Conservation (phyloP, 352 stramenopile species). For the Aphanomyces invadans region DNA sequence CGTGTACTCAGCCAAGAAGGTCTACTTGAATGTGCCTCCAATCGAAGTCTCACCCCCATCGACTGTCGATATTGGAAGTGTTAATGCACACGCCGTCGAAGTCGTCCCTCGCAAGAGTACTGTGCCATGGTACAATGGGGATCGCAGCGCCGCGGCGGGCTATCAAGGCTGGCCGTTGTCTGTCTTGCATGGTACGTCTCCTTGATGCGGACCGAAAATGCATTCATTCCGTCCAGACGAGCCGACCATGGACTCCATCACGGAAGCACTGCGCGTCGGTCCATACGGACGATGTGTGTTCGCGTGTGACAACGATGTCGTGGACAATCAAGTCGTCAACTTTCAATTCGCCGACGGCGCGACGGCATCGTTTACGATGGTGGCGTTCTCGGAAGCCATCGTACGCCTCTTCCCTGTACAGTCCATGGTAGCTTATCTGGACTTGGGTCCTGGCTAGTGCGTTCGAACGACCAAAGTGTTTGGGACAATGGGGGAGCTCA, state of each 20-base stretch:
- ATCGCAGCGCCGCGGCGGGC: neutral
- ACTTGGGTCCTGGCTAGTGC: slow-evolving; percentile 12
- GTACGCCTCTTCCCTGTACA: neutral
- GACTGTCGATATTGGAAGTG: neutral
- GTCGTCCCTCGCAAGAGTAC: neutral
- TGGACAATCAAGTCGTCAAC: slow-evolving; percentile 28
- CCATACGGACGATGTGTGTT: slow-evolving; percentile 28
- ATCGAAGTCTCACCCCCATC: neutral
- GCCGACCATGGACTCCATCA: slow-evolving; percentile 17
- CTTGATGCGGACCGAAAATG: too few relatives aligned
- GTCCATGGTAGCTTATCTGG: neutral
- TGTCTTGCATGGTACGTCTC: slow-evolving; percentile 15
- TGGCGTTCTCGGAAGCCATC: slow-evolving; percentile 24
- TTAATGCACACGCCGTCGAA: neutral
- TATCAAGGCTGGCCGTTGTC: slow-evolving; percentile 22
- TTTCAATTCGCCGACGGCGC: slow-evolving; percentile 27
- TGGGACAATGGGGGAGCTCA: slow-evolving; percentile 26
- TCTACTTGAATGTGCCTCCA: slow-evolving; percentile 24
- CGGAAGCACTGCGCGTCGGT: slow-evolving; percentile 23
- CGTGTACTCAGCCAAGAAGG: slow-evolving; percentile 25
- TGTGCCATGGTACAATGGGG: slow-evolving; percentile 7
- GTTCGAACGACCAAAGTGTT: slow-evolving; percentile 25
- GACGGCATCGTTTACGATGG: slow-evolving; percentile 27
- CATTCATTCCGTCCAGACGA: neutral
- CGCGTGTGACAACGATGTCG: slow-evolving; percentile 28